Evolutionary conservation across 2,329 filamentous ascomycete genomes (phyloP).

Genomic region (Trichophyton verrucosum): DNA sequence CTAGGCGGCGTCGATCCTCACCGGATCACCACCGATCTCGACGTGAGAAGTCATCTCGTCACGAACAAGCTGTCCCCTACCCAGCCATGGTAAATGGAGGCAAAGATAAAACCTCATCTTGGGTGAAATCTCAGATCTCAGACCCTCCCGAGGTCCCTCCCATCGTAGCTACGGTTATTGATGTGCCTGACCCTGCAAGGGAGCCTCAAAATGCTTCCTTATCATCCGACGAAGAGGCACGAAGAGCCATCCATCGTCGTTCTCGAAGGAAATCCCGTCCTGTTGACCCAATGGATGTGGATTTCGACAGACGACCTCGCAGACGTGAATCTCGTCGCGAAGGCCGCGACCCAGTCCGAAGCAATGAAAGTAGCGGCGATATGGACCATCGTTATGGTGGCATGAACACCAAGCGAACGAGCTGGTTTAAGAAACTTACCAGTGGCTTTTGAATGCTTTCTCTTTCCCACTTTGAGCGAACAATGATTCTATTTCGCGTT

Average conservation of each 20-base stretch:
- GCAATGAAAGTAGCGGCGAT: conserved; percentile 31
- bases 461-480: neutral
- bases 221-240: conserved; percentile 33
- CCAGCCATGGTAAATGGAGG: conserved; percentile 25
- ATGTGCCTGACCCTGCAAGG: conserved; percentile 24
- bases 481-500: neutral
- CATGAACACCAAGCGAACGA: conserved; percentile 24
- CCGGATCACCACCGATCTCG: conserved; percentile 18
- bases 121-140: conserved; percentile 37
- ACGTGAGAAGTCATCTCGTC: conserved; percentile 21
- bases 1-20: conserved; percentile 27
- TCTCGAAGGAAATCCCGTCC: conserved; percentile 31
- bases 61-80: conserved; percentile 10
- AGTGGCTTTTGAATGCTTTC: conserved; percentile 9
- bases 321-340: conserved; percentile 22
- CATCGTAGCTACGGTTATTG: conserved; percentile 35
- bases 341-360: conserved; percentile 25
- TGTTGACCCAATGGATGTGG: conserved; percentile 28
- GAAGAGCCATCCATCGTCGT: conserved; percentile 27
- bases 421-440: conserved; percentile 35
- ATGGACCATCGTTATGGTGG: conserved; percentile 20
- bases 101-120: conserved; percentile 39
- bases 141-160: conserved; percentile 38
- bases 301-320: conserved; percentile 26
- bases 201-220: conserved; percentile 24